A percentile compares a stretch with the other conserved stretches of the same genome.
Conservation (phyloP, 805 yeast species). For the Candida glaebosa region DNA sequence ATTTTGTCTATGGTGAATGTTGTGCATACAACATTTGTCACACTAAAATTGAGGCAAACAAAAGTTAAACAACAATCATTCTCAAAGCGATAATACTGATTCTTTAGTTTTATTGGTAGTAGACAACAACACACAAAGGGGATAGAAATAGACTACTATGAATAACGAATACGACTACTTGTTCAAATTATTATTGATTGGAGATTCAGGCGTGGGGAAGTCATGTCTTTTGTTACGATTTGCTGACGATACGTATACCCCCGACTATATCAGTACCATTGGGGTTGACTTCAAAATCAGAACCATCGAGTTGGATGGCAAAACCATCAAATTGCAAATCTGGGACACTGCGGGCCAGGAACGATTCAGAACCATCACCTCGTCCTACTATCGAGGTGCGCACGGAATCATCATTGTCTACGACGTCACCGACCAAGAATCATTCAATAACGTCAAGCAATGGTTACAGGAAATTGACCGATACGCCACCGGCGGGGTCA, state of each 20-base stretch:
- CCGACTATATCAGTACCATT: slow-evolving; percentile 94
- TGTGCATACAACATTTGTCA: too few species aligned
- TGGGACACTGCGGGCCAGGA: slow-evolving; percentile 99
- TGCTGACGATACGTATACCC: slow-evolving; percentile 96
- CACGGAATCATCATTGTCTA: slow-evolving; percentile 97
- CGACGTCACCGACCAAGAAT: slow-evolving; percentile 96
- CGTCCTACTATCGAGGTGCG: slow-evolving; percentile 97
- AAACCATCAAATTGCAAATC: slow-evolving; percentile 94
- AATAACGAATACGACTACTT: slow-evolving; percentile 96
- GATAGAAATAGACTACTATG: too few species aligned
- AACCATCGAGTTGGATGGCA: slow-evolving; percentile 92
- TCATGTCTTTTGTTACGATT: slow-evolving; percentile 92
- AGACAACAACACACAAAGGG: neutral
- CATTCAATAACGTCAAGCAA: slow-evolving; percentile 93
- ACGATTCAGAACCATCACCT: slow-evolving; percentile 94
- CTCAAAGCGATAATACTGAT: neutral
- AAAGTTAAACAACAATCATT: neutral
- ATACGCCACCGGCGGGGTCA: slow-evolving; percentile 96
- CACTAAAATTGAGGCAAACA: neutral
- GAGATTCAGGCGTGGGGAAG: slow-evolving; percentile 96
- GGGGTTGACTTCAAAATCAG: slow-evolving; percentile 94
- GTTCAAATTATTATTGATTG: slow-evolving; percentile 90
- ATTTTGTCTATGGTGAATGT: too few species aligned
- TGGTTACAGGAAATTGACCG: slow-evolving; percentile 99
- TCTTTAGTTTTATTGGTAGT: neutral